Evolutionary conservation across 2,329 filamentous ascomycete genomes (phyloP).

Genomic region (Hymenoscyphus repandus): DNA sequence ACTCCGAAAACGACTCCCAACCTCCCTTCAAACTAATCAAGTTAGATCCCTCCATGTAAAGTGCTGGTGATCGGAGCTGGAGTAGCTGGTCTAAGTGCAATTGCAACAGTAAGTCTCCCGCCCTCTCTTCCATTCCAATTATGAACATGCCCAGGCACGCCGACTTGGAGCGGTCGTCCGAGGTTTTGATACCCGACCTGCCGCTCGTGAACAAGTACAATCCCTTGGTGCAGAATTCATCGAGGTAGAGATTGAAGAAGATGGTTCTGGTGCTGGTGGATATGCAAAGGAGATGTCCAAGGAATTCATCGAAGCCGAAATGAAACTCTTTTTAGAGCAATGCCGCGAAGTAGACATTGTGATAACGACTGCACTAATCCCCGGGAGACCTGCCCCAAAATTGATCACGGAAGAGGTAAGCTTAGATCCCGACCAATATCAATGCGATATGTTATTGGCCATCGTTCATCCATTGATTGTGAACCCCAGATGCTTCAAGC

Average conservation of each 20-base stretch:
- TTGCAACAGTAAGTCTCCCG: slow-evolving; percentile 56
- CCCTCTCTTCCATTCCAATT: slow-evolving; percentile 1
- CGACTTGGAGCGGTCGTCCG: slow-evolving; percentile 85
- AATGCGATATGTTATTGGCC: background rate
- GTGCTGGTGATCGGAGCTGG: slow-evolving; percentile 86
- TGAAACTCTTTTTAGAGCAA: slow-evolving; percentile 87
- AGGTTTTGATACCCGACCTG: slow-evolving; percentile 87
- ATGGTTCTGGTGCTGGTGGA: slow-evolving; percentile 76
- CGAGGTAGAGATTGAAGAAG: slow-evolving; percentile 79
- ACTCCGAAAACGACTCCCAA: background rate
- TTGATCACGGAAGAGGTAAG: slow-evolving; percentile 67
- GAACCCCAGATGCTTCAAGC: slow-evolving; percentile 46
- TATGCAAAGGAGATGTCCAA: slow-evolving; percentile 95
- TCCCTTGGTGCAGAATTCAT: slow-evolving; percentile 87
- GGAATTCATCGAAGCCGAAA: slow-evolving; percentile 87
- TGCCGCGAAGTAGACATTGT: slow-evolving; percentile 86
- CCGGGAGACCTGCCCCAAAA: slow-evolving; percentile 75
- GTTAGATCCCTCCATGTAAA: slow-evolving; percentile 84
- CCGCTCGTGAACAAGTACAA: slow-evolving; percentile 82
- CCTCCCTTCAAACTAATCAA: background rate
- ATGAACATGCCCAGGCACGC: slow-evolving; percentile 47
- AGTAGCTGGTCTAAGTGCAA: slow-evolving; percentile 82
- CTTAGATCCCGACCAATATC: background rate
- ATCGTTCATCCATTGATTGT: slow-evolving; percentile 13
- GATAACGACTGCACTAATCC: slow-evolving; percentile 87